A percentile compares a stretch with the other conserved stretches of the same genome.
These are phyloP conservation scores for Leccinum subgranulosum DNA, from an alignment of 768 basidiomycete genomes.

Conservation along the genomic window DNA sequence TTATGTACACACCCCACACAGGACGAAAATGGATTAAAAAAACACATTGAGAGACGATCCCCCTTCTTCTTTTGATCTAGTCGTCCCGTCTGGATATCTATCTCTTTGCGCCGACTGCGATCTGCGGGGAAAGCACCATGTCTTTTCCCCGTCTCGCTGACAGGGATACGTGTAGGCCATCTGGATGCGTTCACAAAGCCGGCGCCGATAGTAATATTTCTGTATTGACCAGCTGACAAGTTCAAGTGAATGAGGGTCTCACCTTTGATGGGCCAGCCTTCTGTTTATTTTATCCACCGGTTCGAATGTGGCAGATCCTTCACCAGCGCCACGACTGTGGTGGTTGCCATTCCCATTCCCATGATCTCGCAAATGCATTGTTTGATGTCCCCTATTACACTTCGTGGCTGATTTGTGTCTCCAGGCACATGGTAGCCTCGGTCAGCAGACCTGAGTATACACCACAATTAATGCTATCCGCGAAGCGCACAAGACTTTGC, in stretches of 20 bases:
- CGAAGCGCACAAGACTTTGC: background rate
- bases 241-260: background rate
- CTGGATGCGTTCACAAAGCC: background rate
- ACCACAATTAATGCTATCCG: background rate
- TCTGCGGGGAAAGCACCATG: slow-evolving; percentile 8
- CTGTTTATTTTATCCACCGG: background rate
- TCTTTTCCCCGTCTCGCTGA: too few relatives aligned
- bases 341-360: background rate
- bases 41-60: background rate
- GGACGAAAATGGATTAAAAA: too few relatives aligned
- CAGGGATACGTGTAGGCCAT: too few relatives aligned
- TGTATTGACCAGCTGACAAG: background rate
- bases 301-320: background rate
- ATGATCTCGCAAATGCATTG: background rate
- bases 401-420: background rate
- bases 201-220: background rate
- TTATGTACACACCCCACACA: too few relatives aligned
- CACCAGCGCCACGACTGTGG: background rate
- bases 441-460: background rate
- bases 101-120: slow-evolving; percentile 8
- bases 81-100: slow-evolving; percentile 10
- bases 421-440: background rate
- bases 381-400: background rate
- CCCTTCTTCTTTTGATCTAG: background rate
- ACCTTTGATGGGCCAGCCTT: background rate